phyloP scores from a whole-genome alignment of 2,329 filamentous ascomycete species.

The Endocalyx cinctus region DNA sequence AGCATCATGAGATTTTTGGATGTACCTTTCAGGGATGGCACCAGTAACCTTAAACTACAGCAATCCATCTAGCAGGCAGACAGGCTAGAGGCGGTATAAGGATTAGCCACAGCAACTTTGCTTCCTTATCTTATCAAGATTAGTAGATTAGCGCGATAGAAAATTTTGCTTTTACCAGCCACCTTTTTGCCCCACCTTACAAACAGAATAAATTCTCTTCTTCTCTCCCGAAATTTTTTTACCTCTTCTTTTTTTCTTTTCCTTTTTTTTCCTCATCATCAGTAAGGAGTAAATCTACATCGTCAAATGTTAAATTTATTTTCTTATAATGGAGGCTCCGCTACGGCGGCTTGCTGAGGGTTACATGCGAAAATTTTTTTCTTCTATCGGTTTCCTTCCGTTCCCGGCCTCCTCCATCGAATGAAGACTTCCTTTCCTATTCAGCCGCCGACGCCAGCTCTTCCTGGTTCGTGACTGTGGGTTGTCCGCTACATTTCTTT shows the following conservation, averaged over 20 bases:
- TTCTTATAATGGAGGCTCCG: conserved; percentile 25
- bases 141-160: too few species aligned
- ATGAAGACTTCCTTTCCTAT: conserved; percentile 27
- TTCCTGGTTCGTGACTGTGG: conserved; percentile 32
- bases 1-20: too few species aligned
- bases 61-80: too few species aligned
- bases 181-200: not conserved
- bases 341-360: conserved; percentile 32
- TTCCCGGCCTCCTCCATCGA: conserved; percentile 31
- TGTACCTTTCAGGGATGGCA: too few species aligned
- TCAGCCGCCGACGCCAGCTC: conserved; percentile 31
- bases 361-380: conserved; percentile 26
- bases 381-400: conserved; percentile 30
- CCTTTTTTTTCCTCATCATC: conserved; percentile 26
- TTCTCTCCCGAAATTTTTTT: conserved; percentile 4
- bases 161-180: too few species aligned
- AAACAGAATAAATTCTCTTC: conserved; percentile 13
- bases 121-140: too few species aligned
- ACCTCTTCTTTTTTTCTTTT: conserved; percentile 16
- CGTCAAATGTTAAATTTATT: conserved; percentile 33
- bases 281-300: conserved; percentile 32
- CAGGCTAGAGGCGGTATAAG: too few species aligned
- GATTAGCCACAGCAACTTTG: too few species aligned
- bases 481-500: conserved; percentile 27
- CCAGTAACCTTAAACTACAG: too few species aligned